Base-by-base conservation (phyloP, 1,139 yeast genomes). In the Saccharomyces hybrid region DNA sequence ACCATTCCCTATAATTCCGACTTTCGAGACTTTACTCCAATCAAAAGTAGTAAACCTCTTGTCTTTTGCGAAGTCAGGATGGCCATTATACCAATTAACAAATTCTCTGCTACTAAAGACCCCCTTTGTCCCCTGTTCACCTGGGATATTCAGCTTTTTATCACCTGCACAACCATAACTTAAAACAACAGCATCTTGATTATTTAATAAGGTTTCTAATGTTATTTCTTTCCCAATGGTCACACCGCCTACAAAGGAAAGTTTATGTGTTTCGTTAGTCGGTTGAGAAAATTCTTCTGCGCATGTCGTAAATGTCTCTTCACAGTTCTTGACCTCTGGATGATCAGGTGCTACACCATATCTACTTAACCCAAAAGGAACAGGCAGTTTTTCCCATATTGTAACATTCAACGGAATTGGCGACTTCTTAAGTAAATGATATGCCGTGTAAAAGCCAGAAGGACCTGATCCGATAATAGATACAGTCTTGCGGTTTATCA, bases 261-360 rank as follows among this genome's bases (percentile, higher is more conserved):
- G 88, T 25, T 70, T 68, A 38, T 72, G 75, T 2, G 53, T 53
- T 28, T 52, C 53, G 13, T 54, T 54, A 26, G 55, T 47, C 1
- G 50, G 48, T 1, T 51, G 55, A 34, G 47, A 54, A 34, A 55
- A 58, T 42, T 69, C 74, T 27, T 65, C 59, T 65, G 86, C 86
- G 29, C 86, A 78, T 56, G 83, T 82, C 5, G 78, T 78, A 67
- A 95, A 84, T 54, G 90, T 84, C 26, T 87, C 95, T 68, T 89
- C 90, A 65, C 95, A 86, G 58, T 83, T 84, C 69, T 93, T 93
- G 42, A 93, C 98, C 66, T 93, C 99, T 0, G 97, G 97, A 70
- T 93, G 99, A 71, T 93, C 99, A 1, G 99, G 99, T 0, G 99
- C 98, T n/a, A 93, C 98, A 1, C 99, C 99, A 67, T 82, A 91